These are phyloP conservation scores for Corynespora cassiicola DNA, from an alignment of 2,329 filamentous ascomycete species.

Conservation along the genomic window DNA sequence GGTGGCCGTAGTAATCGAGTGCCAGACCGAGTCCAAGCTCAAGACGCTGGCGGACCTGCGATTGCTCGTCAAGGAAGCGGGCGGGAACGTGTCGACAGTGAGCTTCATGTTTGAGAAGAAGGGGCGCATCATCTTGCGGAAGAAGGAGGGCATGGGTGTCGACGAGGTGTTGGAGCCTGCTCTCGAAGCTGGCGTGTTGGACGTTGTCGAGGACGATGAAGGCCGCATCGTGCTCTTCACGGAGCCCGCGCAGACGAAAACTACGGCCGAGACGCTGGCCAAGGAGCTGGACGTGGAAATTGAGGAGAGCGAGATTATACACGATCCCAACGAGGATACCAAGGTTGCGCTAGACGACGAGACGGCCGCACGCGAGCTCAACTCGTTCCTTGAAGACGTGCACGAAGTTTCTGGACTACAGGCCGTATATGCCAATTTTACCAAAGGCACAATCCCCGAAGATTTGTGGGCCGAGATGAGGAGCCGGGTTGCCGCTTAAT, in stretches of 20 bases:
- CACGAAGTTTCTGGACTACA: slow-evolving; percentile 79
- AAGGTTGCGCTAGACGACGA: slow-evolving; percentile 67
- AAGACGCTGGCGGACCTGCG: slow-evolving; percentile 78
- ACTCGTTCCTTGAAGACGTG: slow-evolving; percentile 64
- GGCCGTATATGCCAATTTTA: slow-evolving; percentile 76
- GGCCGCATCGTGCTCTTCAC: slow-evolving; percentile 75
- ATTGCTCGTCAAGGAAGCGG: slow-evolving; percentile 71
- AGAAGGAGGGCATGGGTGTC: slow-evolving; percentile 61
- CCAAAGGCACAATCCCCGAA: slow-evolving; percentile 47
- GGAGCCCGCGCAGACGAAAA: slow-evolving; percentile 68
- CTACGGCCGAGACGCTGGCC: slow-evolving; percentile 69
- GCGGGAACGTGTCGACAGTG: slow-evolving; percentile 74
- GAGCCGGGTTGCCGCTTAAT: slow-evolving; percentile 43
- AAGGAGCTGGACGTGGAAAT: slow-evolving; percentile 70
- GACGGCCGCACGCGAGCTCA: slow-evolving; percentile 63
- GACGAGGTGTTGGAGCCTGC: slow-evolving; percentile 81
- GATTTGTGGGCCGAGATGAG: slow-evolving; percentile 47
- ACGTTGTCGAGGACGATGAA: slow-evolving; percentile 72
- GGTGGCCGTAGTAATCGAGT: slow-evolving; percentile 80
- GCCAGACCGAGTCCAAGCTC: slow-evolving; percentile 81
- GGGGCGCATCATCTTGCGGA: slow-evolving; percentile 75
- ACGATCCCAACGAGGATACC: slow-evolving; percentile 82
- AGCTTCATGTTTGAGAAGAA: slow-evolving; percentile 85
- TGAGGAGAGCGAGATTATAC: slow-evolving; percentile 80
- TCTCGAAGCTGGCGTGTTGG: slow-evolving; percentile 82